Evolutionary conservation across 176 grass and related monocot species (phyloP), one percentile per base, ranked within the genome.

Genomic region (Calamus simplicifolius): DNA sequence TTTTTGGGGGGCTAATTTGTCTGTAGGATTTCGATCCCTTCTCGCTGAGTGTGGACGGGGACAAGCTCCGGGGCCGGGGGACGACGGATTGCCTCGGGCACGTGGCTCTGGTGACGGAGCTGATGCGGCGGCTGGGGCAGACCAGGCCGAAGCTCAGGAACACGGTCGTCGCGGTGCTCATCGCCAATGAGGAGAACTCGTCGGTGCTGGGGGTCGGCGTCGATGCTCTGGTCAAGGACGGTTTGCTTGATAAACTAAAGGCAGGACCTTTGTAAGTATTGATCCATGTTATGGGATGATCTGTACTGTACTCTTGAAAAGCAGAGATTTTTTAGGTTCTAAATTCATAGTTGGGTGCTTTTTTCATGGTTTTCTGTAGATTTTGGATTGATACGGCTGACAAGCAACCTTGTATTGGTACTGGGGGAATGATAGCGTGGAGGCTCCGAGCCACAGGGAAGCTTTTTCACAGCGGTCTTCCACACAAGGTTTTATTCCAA

Each of bases 331-430:
- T 43, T 7, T 13, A 10, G 8, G 7, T 4, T 43, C 35, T 43
- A 43, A 43, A 10, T 43, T 43, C 35, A 1, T 12, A 43, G 35
- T 43, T 43, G 35, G 68, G 1, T 8, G 6, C 21, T 15, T 59
- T 49, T 57, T 48, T 16, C 5, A 0, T 48, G 19, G 43, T 27
- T 51, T 23, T 69, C 1, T 19, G 48, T 68, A 88, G 87, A 81
- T 97, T 90, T 75, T 97, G 92, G 92, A 88, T 97, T 72, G 87
- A 97, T 77, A 86, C 85, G 17, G 87, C 84, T 51, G 87, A 97
- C 75, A 97, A 97, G 69, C 87, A 97, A 75, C 92, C 92, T 0
- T 91, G 92, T 62, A 84, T 91, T 75, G 87, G 84, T 67, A 97
- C 83, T 0, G 92, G 87, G 56, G 92, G 93, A 25, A 85, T 83